Evolutionary conservation across 345 rosid genomes (phyloP).

Genomic region (Melaleuca quinquenervia): DNA sequence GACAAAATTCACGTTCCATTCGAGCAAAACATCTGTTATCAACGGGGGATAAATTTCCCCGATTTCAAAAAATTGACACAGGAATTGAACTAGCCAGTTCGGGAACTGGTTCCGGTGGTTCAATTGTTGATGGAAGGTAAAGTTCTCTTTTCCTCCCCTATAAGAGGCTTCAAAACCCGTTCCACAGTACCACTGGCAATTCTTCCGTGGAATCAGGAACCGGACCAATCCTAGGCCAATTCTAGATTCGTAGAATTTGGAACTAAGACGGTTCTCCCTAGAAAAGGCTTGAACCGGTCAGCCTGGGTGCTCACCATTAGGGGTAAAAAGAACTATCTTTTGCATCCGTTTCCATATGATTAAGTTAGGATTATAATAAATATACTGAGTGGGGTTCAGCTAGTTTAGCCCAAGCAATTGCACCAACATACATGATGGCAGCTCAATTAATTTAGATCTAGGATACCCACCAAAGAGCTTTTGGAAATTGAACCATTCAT

Average conservation of each 20-base stretch:
- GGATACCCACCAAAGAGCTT: slow-evolving; percentile 46
- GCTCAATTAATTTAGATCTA: background rate
- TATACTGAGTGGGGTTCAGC: background rate
- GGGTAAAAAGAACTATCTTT: background rate
- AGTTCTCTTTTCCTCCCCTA: background rate
- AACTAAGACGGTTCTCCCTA: background rate
- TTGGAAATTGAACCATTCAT: slow-evolving; percentile 84
- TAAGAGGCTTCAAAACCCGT: background rate
- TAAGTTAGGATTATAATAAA: background rate
- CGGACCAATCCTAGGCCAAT: background rate
- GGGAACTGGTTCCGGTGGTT: rapidly evolving
- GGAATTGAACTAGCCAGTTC: rapidly evolving
- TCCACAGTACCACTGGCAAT: rapidly evolving
- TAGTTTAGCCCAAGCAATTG: background rate
- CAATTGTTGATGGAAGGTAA: background rate
- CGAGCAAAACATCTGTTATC: background rate
- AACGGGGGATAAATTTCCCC: background rate
- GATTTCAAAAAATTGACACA: background rate
- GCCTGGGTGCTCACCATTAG: too few species aligned
- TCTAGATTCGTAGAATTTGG: background rate
- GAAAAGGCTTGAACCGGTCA: background rate
- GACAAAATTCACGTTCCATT: background rate
- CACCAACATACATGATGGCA: background rate
- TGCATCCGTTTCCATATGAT: background rate
- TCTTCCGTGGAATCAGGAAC: rapidly evolving